Evolutionary conservation across 768 basidiomycete species (phyloP), one percentile per base, ranked within the genome.

Genomic region (Mycena vitilis): DNA sequence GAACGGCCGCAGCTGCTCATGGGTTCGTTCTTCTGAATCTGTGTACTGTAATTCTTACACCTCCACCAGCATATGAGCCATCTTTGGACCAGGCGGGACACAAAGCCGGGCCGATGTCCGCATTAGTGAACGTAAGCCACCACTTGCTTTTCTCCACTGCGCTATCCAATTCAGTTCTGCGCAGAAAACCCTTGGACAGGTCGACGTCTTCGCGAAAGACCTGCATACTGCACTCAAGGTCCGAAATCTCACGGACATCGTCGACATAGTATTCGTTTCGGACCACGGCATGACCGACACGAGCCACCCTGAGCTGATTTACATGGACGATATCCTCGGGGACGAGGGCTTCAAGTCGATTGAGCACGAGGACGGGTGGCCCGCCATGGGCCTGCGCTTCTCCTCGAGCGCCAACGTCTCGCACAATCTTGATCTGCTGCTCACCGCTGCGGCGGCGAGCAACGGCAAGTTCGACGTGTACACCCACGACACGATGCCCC

Each of bases 231-330:
- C 86, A 0, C 81, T 98, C 42, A 82, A 83, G 54, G 82, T 83
- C 5, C 88, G 96, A 8, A 95, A 96, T 74, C 84, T 97, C 30
- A 89, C 88, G 2, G 87, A 92, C 53, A 92, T 96, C 22, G 90
- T 95, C 15, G 94, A 98, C 76, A 84, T 97, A 38, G 86, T 97
- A 25, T 95, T 96, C 73, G 95, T 98, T 70, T 92, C 91, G 69
- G 94, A 95, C 75, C 92, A 95, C 73, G 95, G 94, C n/a, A 96
- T 95, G 93, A 91, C 89, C 1, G 93, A 94, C 76, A 97, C 95
- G n/a, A 89, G 88, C 68, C 85, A 92, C 69, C 89, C 90, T 0
- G 87, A 91, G 56, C 84, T 87, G 55, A 80, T 96, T 40, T 94
- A 91, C 78, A 83, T 98, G 60, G 95, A 98, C 75, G 91, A 94